These are phyloP conservation scores for Graphium sp. DNA, from an alignment of 2,329 filamentous ascomycete genomes.

Conservation along the genomic window DNA sequence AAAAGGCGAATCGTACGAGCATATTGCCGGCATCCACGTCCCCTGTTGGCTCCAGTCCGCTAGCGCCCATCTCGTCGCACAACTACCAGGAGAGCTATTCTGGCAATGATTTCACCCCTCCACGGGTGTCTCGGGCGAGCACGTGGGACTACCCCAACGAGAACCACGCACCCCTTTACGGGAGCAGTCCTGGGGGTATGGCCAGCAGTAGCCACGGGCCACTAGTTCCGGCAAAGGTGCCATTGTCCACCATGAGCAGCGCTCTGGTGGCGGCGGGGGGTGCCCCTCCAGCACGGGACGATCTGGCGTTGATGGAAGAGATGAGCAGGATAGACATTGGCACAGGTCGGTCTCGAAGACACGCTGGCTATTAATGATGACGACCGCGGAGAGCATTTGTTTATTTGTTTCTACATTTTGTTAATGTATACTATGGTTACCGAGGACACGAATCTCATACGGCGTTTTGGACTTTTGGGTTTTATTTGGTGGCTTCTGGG, in stretches of 20 bases:
- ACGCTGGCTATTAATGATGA: constrained; percentile 26
- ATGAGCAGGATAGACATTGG: constrained; percentile 52
- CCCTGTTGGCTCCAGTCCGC: constrained; percentile 24
- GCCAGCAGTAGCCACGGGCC: constrained; percentile 19
- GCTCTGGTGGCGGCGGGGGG: constrained; percentile 11
- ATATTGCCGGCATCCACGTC: constrained; percentile 20
- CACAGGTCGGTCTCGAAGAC: constrained; percentile 36
- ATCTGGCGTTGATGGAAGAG: constrained; percentile 51
- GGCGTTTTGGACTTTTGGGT: no score
- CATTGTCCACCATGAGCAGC: constrained; percentile 31
- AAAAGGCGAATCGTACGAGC: constrained; percentile 34
- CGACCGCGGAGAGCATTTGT: no score
- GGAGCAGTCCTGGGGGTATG: constrained; percentile 9
- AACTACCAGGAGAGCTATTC: constrained; percentile 26
- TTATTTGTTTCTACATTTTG: no score
- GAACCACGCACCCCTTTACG: constrained; percentile 26
- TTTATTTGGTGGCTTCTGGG: no score
- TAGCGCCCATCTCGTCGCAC: constrained; percentile 34
- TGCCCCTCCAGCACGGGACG: constrained; percentile 20
- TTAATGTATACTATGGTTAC: no score
- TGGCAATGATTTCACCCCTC: constrained; percentile 19
- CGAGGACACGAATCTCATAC: no score
- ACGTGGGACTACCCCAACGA: constrained; percentile 37
- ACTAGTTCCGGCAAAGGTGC: constrained; percentile 55
- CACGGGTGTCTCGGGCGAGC: constrained; percentile 23